Conservation (phyloP, 2,329 filamentous ascomycete species). For the Huntiella abstrusa region DNA sequence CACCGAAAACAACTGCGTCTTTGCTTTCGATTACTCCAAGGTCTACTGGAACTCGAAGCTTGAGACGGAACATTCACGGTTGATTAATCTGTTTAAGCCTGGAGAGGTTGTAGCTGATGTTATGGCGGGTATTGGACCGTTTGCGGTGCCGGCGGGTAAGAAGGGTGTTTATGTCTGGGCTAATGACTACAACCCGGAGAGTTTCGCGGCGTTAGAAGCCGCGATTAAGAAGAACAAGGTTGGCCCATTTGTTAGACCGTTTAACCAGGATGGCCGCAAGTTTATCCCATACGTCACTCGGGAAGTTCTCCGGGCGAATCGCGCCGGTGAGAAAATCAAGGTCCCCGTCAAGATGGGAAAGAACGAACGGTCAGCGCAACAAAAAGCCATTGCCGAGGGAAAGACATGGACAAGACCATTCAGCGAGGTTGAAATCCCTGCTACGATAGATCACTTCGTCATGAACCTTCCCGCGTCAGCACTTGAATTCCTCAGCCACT, state of each 20-base stretch:
- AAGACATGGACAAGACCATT: slow-evolving; percentile 14
- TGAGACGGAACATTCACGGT: slow-evolving; percentile 68
- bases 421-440: slow-evolving; percentile 38
- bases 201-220: slow-evolving; percentile 50
- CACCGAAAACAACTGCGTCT: slow-evolving; percentile 66
- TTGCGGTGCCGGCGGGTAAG: slow-evolving; percentile 79
- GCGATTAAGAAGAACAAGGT: slow-evolving; percentile 69
- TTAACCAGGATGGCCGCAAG: slow-evolving; percentile 60
- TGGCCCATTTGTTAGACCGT: slow-evolving; percentile 48
- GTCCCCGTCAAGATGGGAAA: slow-evolving; percentile 25
- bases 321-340: slow-evolving; percentile 32
- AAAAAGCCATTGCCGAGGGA: slow-evolving; percentile 18
- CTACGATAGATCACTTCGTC: slow-evolving; percentile 76
- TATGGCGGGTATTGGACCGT: slow-evolving; percentile 94
- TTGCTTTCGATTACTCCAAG: slow-evolving; percentile 82
- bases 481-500: slow-evolving; percentile 56
- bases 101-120: slow-evolving; percentile 89
- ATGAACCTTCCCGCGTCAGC: slow-evolving; percentile 94
- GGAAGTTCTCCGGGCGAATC: slow-evolving; percentile 32
- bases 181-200: slow-evolving; percentile 91
- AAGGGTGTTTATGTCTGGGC: slow-evolving; percentile 86
- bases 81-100: slow-evolving; percentile 56
- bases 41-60: slow-evolving; percentile 97
- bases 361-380: slow-evolving; percentile 15
- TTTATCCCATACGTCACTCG: slow-evolving; percentile 61